Percentiles rank a stretch among this genome's conserved stretches.
These are phyloP conservation scores for Nannochloris sp. DNA, from an alignment of 139 green algal genomes.

Conservation along the genomic window DNA sequence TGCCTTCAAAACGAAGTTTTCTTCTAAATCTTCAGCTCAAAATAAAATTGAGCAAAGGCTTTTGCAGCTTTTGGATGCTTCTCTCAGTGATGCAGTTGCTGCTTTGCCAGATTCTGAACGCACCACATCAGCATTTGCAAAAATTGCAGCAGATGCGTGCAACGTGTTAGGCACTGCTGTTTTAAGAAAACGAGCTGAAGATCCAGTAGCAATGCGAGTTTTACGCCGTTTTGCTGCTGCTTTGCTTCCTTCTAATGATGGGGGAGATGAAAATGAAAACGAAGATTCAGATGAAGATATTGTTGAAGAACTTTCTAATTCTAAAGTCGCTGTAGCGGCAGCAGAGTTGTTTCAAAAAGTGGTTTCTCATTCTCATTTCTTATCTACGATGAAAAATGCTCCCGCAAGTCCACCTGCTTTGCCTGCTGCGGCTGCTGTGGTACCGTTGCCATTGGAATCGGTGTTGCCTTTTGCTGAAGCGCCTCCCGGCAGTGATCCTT, in stretches of 20 bases:
- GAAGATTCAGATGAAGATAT: constrained; percentile 2
- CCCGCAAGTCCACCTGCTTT: constrained; percentile 20
- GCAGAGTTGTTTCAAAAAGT: constrained; percentile 28
- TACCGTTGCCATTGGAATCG: constrained; percentile 25
- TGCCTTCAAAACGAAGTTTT: too few species aligned
- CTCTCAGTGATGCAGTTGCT: constrained; percentile 25
- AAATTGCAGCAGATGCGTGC: constrained; percentile 10
- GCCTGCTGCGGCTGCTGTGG: constrained; percentile 7
- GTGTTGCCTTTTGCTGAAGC: constrained; percentile 30
- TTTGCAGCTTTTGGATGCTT: not conserved
- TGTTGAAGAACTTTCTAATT: not conserved
- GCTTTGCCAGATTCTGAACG: constrained; percentile 17
- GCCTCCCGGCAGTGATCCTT: not conserved
- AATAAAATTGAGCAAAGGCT: not conserved
- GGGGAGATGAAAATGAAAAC: constrained; percentile 11
- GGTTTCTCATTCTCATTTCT: constrained; percentile 27
- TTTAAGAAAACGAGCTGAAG: constrained; percentile 1
- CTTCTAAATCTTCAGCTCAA: too few species aligned
- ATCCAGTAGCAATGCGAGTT: not conserved
- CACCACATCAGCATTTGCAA: not conserved
- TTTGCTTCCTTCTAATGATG: too few species aligned
- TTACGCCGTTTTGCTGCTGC: constrained; percentile 47
- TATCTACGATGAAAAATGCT: constrained; percentile 23
- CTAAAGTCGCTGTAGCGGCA: not conserved
- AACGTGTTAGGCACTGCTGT: constrained; percentile 29